Conservation (phyloP, 1,139 yeast genomes). For the Hanseniaspora gamundiae region DNA sequence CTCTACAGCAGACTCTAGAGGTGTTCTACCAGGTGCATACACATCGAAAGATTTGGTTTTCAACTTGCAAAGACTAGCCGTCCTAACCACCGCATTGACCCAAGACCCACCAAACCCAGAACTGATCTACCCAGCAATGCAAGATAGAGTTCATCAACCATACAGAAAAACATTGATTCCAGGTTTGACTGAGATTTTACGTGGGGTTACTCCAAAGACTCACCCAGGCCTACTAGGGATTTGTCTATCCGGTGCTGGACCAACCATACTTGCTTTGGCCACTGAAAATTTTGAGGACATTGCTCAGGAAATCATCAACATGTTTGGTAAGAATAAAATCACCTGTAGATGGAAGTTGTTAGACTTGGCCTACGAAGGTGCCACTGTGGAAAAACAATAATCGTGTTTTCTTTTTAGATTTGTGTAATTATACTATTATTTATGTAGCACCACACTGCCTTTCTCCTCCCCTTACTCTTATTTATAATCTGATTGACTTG, state of each 20-base stretch:
- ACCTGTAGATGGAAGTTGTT: conserved; percentile 72
- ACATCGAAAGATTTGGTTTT: conserved; percentile 76
- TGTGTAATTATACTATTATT: too few relatives aligned
- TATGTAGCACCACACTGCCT: too few relatives aligned
- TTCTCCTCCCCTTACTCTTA: too few relatives aligned
- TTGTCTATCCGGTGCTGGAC: conserved; percentile 96
- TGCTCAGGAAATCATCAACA: conserved; percentile 58
- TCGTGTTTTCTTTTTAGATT: neutral
- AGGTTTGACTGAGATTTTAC: conserved; percentile 71
- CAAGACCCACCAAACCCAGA: conserved; percentile 70
- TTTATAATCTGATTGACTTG: too few relatives aligned
- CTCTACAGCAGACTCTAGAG: conserved; percentile 81
- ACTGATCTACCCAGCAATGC: conserved; percentile 88
- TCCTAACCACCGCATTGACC: conserved; percentile 72
- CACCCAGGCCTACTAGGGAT: conserved; percentile 85
- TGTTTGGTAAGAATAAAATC: conserved; percentile 58
- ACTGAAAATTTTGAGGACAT: conserved; percentile 78
- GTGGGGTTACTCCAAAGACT: conserved; percentile 68
- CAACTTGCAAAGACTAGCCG: conserved; percentile 71
- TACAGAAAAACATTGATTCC: conserved; percentile 86
- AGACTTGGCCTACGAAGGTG: conserved; percentile 83
- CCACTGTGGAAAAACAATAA: conserved; percentile 27
- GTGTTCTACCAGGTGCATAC: conserved; percentile 73
- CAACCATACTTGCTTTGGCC: conserved; percentile 89
- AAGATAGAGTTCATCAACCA: conserved; percentile 92